Evolutionary conservation across 2,329 filamentous ascomycete species (phyloP), one percentile per base, ranked within the genome.

Genomic region (Diaporthe australafricana): DNA sequence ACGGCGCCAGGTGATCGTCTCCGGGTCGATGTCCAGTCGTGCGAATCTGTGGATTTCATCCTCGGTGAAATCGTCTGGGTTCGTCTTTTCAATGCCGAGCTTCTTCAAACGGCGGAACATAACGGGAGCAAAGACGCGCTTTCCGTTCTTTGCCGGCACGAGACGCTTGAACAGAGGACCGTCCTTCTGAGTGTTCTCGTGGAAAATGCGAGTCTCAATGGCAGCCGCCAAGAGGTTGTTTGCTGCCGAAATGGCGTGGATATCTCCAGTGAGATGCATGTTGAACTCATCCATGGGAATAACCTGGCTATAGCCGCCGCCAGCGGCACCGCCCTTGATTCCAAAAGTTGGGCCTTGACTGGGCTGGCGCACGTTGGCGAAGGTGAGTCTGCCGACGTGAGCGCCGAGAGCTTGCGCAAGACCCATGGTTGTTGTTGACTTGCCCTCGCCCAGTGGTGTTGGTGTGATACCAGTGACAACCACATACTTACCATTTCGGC

Each of bases 241-340:
- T 47, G 96, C 96, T 35, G 96, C 96, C 68, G 95, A 95, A 79
- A 99, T 96, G 75, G 96, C 96, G 82, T 99, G 96, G 71, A 99
- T 98, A 81, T 99, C 96, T 78, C 96, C 96, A 70, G 96, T 99
- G 78, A 99, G 85, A 82, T 99, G 96, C 80, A 99, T 87, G 84
- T 99, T 99, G 87, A 99, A 99, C 83, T 99, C 96, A 78, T 99
- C 96, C 96, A 99, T 99, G 72, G 96, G 96, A 78, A 99, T 98
- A 79, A 99, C 96, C 83, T 99, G 96, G 82, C 94, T 98, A 89
- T 98, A 99, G 48, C 96, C 96, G 82, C 96, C 96, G 78, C 96
- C 96, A 70, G 96, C 96, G 72, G 96, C 96, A 78, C 96, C 96
- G 74, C 96, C 96, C 88, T 99, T 99, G 88, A 99, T 98, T 79